These are phyloP conservation scores for Aegle marmelos DNA, from an alignment of 345 rosid species.

Conservation along the genomic window DNA sequence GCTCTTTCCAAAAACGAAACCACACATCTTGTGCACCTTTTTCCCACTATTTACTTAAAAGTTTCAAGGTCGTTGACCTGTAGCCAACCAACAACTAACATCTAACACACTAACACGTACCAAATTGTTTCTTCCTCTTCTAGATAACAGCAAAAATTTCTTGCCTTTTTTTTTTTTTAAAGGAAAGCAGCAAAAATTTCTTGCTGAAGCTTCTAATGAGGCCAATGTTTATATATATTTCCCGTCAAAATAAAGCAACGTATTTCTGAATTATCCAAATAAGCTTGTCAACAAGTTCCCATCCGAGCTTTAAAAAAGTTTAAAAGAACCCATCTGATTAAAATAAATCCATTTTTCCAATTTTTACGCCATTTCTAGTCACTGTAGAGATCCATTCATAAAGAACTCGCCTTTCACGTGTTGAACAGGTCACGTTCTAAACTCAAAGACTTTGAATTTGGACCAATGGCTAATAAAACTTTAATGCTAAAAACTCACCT, in stretches of 20 bases:
- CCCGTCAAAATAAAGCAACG: neutral
- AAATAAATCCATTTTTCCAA: neutral
- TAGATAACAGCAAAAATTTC: no score
- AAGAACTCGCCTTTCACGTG: neutral
- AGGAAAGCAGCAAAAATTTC: no score
- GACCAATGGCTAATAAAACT: neutral
- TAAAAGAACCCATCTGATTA: neutral
- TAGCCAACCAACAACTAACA: neutral
- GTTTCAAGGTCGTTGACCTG: neutral
- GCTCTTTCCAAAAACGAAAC: no score
- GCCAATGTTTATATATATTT: no score
- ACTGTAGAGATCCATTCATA: neutral
- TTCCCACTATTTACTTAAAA: neutral
- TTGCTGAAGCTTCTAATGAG: neutral
- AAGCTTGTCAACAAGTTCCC: neutral
- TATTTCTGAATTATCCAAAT: neutral
- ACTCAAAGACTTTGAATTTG: neutral
- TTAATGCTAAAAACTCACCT: neutral
- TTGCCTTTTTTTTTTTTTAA: no score
- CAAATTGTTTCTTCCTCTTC: neutral
- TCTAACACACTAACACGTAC: neutral
- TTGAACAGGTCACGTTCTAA: conserved; percentile 4
- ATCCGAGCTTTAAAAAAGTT: neutral
- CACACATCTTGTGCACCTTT: neutral
- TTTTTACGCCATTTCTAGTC: neutral